Percentiles rank a stretch among this genome's conserved stretches.
These are phyloP conservation scores for Coniella lustricola DNA, from an alignment of 2,329 filamentous ascomycete genomes.

Conservation along the genomic window DNA sequence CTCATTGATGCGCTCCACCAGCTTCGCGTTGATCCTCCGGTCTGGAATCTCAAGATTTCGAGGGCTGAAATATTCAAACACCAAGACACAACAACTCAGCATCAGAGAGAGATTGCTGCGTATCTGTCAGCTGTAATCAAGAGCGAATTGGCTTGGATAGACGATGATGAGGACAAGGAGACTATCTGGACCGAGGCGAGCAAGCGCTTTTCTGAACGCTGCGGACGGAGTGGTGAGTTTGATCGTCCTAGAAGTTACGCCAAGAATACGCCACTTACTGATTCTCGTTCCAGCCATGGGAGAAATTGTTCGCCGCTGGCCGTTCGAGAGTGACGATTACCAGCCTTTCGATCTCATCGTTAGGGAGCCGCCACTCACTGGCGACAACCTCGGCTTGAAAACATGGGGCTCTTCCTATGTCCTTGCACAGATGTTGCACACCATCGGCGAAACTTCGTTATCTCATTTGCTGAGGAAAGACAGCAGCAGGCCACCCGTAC, in stretches of 20 bases:
- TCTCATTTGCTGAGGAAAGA: constrained; percentile 37
- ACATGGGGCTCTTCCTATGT: constrained; percentile 93
- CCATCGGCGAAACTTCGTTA: constrained; percentile 37
- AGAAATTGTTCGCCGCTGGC: constrained; percentile 49
- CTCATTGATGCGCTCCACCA: constrained; percentile 60
- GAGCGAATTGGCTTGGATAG: constrained; percentile 61
- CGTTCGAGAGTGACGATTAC: constrained; percentile 32
- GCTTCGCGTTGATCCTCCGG: constrained; percentile 59
- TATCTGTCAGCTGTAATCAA: constrained; percentile 66
- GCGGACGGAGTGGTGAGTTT: constrained; percentile 60
- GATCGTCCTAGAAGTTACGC: not conserved
- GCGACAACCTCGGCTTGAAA: constrained; percentile 84
- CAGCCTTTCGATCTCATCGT: constrained; percentile 59
- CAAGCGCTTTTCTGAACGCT: constrained; percentile 73
- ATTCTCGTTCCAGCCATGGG: constrained; percentile 40
- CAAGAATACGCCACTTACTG: not conserved
- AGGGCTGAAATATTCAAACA: constrained; percentile 35
- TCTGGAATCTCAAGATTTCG: constrained; percentile 51
- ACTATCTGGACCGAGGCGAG: constrained; percentile 72
- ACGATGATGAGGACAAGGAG: constrained; percentile 59
- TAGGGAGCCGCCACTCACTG: constrained; percentile 79
- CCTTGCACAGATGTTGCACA: constrained; percentile 64
- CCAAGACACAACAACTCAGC: constrained; percentile 34
- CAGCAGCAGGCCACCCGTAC: constrained; percentile 31
- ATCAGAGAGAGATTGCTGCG: constrained; percentile 47